Conservation (phyloP, 768 basidiomycete genomes). For the Clathrus columnatus region DNA sequence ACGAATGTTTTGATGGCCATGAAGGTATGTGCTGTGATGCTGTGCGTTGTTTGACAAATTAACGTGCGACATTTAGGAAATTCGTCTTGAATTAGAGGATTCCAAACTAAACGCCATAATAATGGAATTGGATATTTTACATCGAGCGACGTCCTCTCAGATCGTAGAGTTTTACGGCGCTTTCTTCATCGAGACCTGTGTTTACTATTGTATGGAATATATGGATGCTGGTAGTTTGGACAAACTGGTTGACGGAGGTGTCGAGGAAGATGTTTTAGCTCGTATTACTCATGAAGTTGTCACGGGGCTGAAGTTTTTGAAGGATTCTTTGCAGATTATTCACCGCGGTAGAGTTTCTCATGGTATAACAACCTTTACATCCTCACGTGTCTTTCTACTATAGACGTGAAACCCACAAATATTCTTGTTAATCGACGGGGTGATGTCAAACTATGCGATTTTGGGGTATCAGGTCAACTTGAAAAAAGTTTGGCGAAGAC, state of each 20-base stretch:
- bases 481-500: slow-evolving; percentile 96
- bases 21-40: slow-evolving; percentile 58
- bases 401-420: slow-evolving; percentile 91
- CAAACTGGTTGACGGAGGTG: slow-evolving; percentile 51
- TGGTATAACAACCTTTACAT: neutral
- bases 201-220: slow-evolving; percentile 99
- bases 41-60: neutral
- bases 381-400: slow-evolving; percentile 3
- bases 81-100: slow-evolving; percentile 89
- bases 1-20: slow-evolving; percentile 97
- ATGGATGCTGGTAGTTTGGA: slow-evolving; percentile 99
- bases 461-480: slow-evolving; percentile 97
- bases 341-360: slow-evolving; percentile 39
- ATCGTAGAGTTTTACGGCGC: slow-evolving; percentile 99
- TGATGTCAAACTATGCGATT: slow-evolving; percentile 91
- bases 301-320: slow-evolving; percentile 86
- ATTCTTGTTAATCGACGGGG: slow-evolving; percentile 86
- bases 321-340: slow-evolving; percentile 87
- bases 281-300: slow-evolving; percentile 79
- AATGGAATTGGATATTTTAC: slow-evolving; percentile 97
- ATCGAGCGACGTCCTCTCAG: slow-evolving; percentile 81
- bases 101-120: slow-evolving; percentile 92
- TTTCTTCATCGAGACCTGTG: slow-evolving; percentile 99
- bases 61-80: slow-evolving; percentile 57
- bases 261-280: slow-evolving; percentile 72